phyloP scores from a whole-genome alignment of 2,329 filamentous ascomycete species.

The Neopestalotiopsis clavispora region DNA sequence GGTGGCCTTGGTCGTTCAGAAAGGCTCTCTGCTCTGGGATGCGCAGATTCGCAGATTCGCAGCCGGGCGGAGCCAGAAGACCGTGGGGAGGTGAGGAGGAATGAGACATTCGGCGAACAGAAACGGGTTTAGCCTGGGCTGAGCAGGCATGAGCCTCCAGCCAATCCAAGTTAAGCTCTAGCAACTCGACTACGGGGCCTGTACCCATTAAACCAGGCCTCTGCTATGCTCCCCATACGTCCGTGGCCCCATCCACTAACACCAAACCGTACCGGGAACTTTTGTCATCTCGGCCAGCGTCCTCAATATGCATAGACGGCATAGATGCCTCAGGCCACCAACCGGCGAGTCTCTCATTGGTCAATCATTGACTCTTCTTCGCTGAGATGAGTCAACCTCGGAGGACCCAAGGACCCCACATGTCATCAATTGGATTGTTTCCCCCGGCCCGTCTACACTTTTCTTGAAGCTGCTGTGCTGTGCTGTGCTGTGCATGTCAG shows the following conservation, averaged over 20 bases:
- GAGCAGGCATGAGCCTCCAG: background rate
- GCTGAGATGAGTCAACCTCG: conserved; percentile 17
- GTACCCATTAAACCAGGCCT: background rate
- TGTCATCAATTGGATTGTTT: conserved; percentile 8
- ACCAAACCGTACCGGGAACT: background rate
- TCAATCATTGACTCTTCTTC: conserved; percentile 1
- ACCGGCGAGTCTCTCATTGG: conserved; percentile 16
- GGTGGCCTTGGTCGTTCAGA: conserved; percentile 24
- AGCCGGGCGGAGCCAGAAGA: conserved; percentile 12
- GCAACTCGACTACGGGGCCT: background rate
- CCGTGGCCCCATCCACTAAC: conserved; percentile 1
- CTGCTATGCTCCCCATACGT: background rate
- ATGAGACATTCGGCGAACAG: conserved; percentile 18
- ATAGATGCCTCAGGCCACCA: conserved; percentile 14
- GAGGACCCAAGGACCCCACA: background rate
- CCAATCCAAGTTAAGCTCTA: conserved; percentile 10
- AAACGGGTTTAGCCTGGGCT: conserved; percentile 17
- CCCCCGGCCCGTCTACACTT: background rate
- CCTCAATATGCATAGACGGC: conserved; percentile 2
- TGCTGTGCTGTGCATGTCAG: background rate
- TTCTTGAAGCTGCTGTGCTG: background rate
- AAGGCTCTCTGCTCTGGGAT: conserved; percentile 26
- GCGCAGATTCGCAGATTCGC: background rate
- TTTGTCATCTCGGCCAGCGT: background rate
- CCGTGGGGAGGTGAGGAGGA: conserved; percentile 6